Evolutionary conservation across 805 yeast species (phyloP), one percentile per base, ranked within the genome.

Genomic region (Candida sakaeoensis): DNA sequence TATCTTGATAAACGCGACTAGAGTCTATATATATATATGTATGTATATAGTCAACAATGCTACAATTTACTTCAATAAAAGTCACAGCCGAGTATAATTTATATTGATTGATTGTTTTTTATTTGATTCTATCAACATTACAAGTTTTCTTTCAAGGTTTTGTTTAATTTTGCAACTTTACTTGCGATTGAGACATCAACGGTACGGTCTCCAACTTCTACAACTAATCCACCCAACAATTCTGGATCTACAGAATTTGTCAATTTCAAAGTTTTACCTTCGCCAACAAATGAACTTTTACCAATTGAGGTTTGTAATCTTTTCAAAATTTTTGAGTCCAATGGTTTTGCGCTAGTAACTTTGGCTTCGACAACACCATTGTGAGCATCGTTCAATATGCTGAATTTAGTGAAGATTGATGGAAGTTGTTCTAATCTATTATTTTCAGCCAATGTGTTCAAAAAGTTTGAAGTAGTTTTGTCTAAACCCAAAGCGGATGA

Each of bases 131-230:
- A 21, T 21, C 24, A 21, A 21, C 5, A 55, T 72, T 83, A 91
- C 68, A 90, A 77, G 49, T 95, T 74, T 75, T 91, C 96, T 55
- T 77, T 72, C 64, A 93, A 80, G 54, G 84, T 80, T 68, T 85
- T 80, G 85, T 93, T 93, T 69, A 90, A 82, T 72, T 79, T 88
- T 64, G 85, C 74, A 61, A 93, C 80, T 77, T 84, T 89, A 60
- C 85, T 67, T 45, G 90, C 75, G 53, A 93, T 79, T 44, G 95
- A 83, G 65, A 91, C 77, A 71, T 93, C 99, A 56, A 89, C 96
- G 48, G 98, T 90, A 69, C 84, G 87, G 74, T 91, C 99, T 60
- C 91, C 96, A 56, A 93, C 87, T 70, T 90, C 96, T 45, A 93
- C 95, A 53, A 93, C 72, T 64, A 93, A 79, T 57, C 99, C 99